Conservation (phyloP, 306 rosid species). For the Coriaria nepalensis region DNA sequence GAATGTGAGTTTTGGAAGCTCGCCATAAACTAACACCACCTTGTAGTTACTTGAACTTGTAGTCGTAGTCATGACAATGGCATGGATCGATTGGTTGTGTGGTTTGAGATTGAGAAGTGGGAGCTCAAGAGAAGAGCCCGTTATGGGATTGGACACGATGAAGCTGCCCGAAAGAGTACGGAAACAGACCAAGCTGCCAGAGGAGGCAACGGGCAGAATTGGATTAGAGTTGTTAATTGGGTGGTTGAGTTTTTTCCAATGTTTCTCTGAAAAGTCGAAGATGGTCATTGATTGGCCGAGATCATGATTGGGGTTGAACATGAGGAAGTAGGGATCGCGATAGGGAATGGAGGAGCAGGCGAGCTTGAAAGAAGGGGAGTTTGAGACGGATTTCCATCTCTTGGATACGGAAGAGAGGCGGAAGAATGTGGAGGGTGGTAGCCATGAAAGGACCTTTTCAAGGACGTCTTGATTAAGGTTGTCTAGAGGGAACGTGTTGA, state of each 20-base stretch:
- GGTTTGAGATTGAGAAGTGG: constrained; percentile 36
- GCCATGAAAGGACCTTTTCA: constrained; percentile 73
- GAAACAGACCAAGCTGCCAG: constrained; percentile 77
- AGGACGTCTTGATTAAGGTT: constrained; percentile 81
- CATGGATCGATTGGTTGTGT: constrained; percentile 44
- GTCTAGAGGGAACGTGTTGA: constrained; percentile 56
- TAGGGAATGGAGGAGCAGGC: constrained; percentile 65
- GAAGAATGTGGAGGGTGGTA: constrained; percentile 74
- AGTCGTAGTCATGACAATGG: constrained; percentile 56
- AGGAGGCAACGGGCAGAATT: constrained; percentile 86
- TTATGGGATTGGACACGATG: constrained; percentile 52
- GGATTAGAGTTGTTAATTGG: constrained; percentile 28
- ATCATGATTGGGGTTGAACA: constrained; percentile 71
- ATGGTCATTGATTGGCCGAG: constrained; percentile 43
- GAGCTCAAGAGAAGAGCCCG: constrained; percentile 41
- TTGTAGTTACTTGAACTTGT: constrained; percentile 21
- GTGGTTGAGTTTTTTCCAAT: constrained; percentile 57
- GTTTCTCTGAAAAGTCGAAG: constrained; percentile 59
- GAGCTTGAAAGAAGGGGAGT: constrained; percentile 63
- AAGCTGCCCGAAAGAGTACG: constrained; percentile 41
- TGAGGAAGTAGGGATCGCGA: constrained; percentile 79
- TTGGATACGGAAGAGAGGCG: constrained; percentile 79
- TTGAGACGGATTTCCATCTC: constrained; percentile 74
- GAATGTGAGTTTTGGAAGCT: constrained; percentile 46
- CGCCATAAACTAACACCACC: constrained; percentile 65